Evolutionary conservation across 2,329 filamentous ascomycete species (phyloP).

Genomic region (Aspergillus aculeatus): DNA sequence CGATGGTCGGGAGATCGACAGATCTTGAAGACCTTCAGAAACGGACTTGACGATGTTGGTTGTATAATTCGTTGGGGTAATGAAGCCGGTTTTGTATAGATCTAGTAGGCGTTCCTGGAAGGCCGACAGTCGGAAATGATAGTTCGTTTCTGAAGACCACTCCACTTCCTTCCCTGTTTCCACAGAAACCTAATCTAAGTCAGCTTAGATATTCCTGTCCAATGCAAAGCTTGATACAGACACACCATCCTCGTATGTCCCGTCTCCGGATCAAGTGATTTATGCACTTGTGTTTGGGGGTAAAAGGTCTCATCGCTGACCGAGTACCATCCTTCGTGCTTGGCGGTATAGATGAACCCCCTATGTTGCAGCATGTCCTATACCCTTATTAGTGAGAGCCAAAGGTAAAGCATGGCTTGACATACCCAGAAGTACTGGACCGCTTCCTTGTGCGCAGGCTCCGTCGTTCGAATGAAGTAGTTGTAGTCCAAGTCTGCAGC

Average conservation of each 20-base stretch:
- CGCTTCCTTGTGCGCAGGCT: constrained; percentile 74
- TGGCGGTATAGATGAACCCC: constrained; percentile 77
- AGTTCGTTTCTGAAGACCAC: constrained; percentile 90
- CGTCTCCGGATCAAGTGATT: constrained; percentile 72
- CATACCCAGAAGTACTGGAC: constrained; percentile 84
- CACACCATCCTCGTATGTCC: constrained; percentile 74
- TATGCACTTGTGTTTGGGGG: constrained; percentile 70
- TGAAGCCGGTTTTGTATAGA: constrained; percentile 79
- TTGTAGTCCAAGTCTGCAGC: constrained; percentile 72
- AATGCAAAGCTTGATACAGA: not conserved
- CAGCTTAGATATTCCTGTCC: constrained; percentile 1
- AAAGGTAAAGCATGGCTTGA: not conserved
- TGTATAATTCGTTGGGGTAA: constrained; percentile 71
- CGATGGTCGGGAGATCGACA: constrained; percentile 82
- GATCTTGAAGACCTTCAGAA: constrained; percentile 72
- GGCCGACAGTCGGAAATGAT: constrained; percentile 86
- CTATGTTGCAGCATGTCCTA: constrained; percentile 68
- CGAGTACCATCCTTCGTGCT: constrained; percentile 94
- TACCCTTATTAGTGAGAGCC: not conserved
- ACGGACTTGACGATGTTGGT: constrained; percentile 78
- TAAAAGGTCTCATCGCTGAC: constrained; percentile 97
- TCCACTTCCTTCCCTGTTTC: constrained; percentile 93
- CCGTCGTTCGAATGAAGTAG: constrained; percentile 90
- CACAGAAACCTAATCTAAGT: constrained; percentile 56
- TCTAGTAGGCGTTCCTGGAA: constrained; percentile 75